Conservation (phyloP, 139 green algal species). For the Asterochloris erici region DNA sequence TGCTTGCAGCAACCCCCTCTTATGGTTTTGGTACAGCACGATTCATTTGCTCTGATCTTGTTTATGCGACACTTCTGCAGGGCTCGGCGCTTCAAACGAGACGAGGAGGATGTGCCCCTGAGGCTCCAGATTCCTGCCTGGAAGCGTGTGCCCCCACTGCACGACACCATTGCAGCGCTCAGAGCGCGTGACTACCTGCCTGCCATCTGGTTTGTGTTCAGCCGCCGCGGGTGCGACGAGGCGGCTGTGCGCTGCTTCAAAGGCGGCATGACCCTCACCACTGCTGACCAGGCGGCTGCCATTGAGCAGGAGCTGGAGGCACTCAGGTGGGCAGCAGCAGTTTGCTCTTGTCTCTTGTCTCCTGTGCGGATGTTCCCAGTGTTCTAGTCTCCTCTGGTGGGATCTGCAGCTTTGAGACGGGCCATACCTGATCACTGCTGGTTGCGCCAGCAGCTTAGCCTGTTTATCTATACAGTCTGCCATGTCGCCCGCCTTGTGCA, state of each 20-base stretch:
- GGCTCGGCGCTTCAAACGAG: neutral
- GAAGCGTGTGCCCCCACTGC: constrained; percentile 18
- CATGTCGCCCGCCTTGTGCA: too few relatives aligned
- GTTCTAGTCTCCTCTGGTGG: too few relatives aligned
- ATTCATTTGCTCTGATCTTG: neutral
- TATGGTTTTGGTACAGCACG: too few relatives aligned
- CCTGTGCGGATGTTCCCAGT: too few relatives aligned
- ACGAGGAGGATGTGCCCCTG: neutral
- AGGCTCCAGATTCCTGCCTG: neutral
- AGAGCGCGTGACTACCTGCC: constrained; percentile 67
- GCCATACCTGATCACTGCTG: too few relatives aligned
- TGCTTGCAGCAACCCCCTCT: too few relatives aligned
- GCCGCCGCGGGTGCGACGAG: constrained; percentile 71
- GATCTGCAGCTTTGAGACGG: too few relatives aligned
- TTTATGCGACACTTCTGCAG: neutral
- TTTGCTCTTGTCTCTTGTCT: neutral
- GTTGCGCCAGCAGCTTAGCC: too few relatives aligned
- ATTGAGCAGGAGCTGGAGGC: constrained; percentile 59
- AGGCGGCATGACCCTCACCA: constrained; percentile 39
- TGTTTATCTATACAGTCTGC: too few relatives aligned
- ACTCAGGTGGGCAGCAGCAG: constrained; percentile 26
- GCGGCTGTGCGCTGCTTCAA: constrained; percentile 10
- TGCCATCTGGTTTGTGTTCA: constrained; percentile 93
- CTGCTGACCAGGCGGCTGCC: constrained; percentile 35
- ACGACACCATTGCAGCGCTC: constrained; percentile 38